Percentiles rank a stretch among this genome's conserved stretches.
phyloP scores from a whole-genome alignment of 1,139 yeast genomes.

The Suhomyces anneliseae region DNA sequence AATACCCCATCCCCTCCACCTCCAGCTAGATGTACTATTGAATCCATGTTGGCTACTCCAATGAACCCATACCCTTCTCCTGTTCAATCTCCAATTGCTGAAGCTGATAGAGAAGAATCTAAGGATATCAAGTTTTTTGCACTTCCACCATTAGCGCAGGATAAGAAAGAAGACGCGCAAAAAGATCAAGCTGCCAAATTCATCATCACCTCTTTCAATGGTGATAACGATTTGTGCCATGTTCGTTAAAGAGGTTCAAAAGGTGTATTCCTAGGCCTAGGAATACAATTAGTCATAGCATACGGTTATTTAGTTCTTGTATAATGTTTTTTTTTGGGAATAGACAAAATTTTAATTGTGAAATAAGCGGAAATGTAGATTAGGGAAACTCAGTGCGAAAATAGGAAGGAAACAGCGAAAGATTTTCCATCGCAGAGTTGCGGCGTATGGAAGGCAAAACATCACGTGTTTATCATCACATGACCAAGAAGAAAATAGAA shows the following conservation, averaged over 20 bases:
- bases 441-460: neutral
- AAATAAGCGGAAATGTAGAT: neutral
- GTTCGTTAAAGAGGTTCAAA: conserved; percentile 8
- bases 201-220: conserved; percentile 28
- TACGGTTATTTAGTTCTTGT: conserved; percentile 4
- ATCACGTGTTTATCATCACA: neutral
- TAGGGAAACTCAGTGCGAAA: neutral
- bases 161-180: neutral
- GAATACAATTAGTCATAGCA: neutral
- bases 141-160: conserved; percentile 16
- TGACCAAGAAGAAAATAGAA: neutral
- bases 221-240: conserved; percentile 28
- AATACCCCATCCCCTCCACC: neutral
- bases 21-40: conserved; percentile 16
- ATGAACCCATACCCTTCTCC: conserved; percentile 18
- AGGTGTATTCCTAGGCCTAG: neutral
- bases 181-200: conserved; percentile 19
- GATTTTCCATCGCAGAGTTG: neutral
- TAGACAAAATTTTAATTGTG: conserved; percentile 1
- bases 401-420: neutral
- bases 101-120: conserved; percentile 10
- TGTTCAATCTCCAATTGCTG: conserved; percentile 21
- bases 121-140: conserved; percentile 17
- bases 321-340: conserved; percentile 5
- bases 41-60: conserved; percentile 16